Conservation (phyloP, 1,139 yeast species). For the Yamadazyma conglobata region DNA sequence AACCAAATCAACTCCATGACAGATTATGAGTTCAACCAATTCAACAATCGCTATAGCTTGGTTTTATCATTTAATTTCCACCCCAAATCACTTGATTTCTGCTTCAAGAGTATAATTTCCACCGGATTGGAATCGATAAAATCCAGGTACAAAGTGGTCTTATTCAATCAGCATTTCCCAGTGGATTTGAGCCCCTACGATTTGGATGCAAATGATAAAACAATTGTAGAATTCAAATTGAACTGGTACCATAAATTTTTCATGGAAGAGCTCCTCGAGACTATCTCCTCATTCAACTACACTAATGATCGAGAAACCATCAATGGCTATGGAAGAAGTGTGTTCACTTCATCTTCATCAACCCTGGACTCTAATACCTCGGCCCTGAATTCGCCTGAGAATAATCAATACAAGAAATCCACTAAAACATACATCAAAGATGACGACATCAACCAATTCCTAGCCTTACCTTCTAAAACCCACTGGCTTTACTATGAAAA, state of each 20-base stretch:
- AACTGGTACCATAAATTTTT: constrained; percentile 29
- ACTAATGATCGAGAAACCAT: neutral
- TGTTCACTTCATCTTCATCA: too few species aligned
- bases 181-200: constrained; percentile 8
- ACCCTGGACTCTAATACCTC: constrained; percentile 2
- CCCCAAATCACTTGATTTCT: constrained; percentile 21
- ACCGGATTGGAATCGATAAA: constrained; percentile 29
- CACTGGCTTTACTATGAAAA: constrained; percentile 39
- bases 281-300: constrained; percentile 1
- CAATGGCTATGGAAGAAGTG: constrained; percentile 1
- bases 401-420: too few species aligned
- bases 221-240: constrained; percentile 23
- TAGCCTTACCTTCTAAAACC: constrained; percentile 6
- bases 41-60: constrained; percentile 22
- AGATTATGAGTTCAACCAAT: constrained; percentile 14
- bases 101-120: constrained; percentile 20
- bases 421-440: constrained; percentile 1
- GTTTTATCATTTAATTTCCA: constrained; percentile 18
- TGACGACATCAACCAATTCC: constrained; percentile 5
- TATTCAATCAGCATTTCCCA: constrained; percentile 14
- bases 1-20: constrained; percentile 14
- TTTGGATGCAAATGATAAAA: constrained; percentile 20
- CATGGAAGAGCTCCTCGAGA: constrained; percentile 20
- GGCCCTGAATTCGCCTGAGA: neutral
- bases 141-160: constrained; percentile 24